These are phyloP conservation scores for Phytophthora brassicae DNA, from an alignment of 352 stramenopile genomes.

Conservation along the genomic window DNA sequence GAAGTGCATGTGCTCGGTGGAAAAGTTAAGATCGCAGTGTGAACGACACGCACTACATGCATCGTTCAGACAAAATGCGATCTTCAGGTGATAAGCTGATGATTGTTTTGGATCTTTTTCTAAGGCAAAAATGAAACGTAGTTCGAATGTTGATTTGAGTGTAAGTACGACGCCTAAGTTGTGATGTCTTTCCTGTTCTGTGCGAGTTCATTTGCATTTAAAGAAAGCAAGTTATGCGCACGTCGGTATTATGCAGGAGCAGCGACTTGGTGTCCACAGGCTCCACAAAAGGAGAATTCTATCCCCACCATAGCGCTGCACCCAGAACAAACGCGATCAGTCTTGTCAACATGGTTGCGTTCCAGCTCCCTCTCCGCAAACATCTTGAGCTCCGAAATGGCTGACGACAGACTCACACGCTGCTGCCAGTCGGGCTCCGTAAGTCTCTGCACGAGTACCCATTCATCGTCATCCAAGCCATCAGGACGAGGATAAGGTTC, in stretches of 20 bases:
- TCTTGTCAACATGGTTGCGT: constrained; percentile 18
- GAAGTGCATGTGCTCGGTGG: constrained; percentile 5
- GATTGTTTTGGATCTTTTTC: too few relatives aligned
- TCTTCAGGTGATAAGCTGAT: too few relatives aligned
- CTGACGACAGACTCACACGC: constrained; percentile 13
- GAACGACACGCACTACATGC: constrained; percentile 3
- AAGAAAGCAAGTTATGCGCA: too few relatives aligned
- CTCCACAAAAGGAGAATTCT: constrained; percentile 29
- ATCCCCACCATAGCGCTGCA: constrained; percentile 23
- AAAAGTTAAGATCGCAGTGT: constrained; percentile 4
- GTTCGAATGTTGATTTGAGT: constrained; percentile 5
- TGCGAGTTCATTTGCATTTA: not conserved
- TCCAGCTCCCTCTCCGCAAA: constrained; percentile 26
- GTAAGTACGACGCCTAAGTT: not conserved
- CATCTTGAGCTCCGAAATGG: constrained; percentile 19
- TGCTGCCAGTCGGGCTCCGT: constrained; percentile 21
- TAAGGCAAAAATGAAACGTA: constrained; percentile 22
- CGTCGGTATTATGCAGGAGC: constrained; percentile 12
- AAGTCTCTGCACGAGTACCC: constrained; percentile 21
- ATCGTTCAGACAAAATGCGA: not conserved
- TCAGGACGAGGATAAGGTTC: constrained; percentile 22
- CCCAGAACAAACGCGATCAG: constrained; percentile 20
- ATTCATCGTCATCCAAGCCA: constrained; percentile 26
- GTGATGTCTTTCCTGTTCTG: not conserved
- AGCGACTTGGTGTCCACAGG: constrained; percentile 21